Evolutionary conservation across 163 green algal genomes (phyloP).

Genomic region (Botryococcus braunii): DNA sequence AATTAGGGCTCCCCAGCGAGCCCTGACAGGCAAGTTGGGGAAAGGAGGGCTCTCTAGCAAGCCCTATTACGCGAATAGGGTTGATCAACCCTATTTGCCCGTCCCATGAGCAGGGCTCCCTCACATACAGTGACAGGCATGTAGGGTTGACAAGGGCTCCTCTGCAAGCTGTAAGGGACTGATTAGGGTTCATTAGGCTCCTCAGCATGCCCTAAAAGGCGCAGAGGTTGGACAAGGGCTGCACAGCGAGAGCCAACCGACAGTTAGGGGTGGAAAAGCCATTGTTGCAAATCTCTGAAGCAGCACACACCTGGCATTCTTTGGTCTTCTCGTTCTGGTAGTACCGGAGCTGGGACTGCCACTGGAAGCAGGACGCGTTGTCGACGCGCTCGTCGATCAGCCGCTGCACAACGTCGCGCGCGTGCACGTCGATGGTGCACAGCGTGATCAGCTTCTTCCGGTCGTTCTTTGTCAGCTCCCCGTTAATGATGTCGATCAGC

Average conservation of each 20-base stretch:
- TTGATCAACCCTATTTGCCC: too few species aligned
- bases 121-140: too few species aligned
- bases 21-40: too few species aligned
- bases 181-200: too few species aligned
- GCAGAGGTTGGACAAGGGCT: too few species aligned
- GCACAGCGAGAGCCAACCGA: not conserved
- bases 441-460: constrained; percentile 95
- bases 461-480: constrained; percentile 69
- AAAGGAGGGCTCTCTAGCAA: too few species aligned
- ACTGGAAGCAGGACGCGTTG: constrained; percentile 74
- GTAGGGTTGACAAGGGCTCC: too few species aligned
- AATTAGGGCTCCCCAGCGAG: too few species aligned
- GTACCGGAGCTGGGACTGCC: constrained; percentile 91
- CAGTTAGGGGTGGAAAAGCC: not conserved
- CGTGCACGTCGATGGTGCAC: constrained; percentile 93
- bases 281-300: not conserved
- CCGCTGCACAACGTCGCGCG: constrained; percentile 80
- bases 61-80: too few species aligned
- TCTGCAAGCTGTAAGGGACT: too few species aligned
- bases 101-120: too few species aligned
- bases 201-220: too few species aligned
- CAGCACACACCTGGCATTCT: constrained; percentile 38
- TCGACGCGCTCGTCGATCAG: constrained; percentile 87
- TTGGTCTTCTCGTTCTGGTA: constrained; percentile 76
- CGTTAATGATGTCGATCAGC: constrained; percentile 82